These are phyloP conservation scores for Neoboletus brunneissimus DNA, from an alignment of 768 basidiomycete species.

Conservation along the genomic window DNA sequence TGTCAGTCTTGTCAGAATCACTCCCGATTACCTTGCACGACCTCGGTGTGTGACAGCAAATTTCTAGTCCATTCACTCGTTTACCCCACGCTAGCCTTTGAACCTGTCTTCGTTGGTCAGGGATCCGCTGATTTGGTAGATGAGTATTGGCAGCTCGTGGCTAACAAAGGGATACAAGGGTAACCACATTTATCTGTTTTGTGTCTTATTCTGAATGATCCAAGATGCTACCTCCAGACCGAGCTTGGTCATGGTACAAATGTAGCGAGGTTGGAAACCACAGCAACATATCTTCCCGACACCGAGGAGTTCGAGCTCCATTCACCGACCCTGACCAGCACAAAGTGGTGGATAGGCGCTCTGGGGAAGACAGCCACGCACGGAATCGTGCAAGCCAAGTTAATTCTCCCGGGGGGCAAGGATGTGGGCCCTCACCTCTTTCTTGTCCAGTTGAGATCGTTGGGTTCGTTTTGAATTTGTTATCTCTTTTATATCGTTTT, in stretches of 20 bases:
- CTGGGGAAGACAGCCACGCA: conserved; percentile 72
- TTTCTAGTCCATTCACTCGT: conserved; percentile 26
- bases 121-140: conserved; percentile 51
- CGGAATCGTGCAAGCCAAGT: conserved; percentile 71
- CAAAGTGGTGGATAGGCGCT: conserved; percentile 82
- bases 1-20: conserved; percentile 48
- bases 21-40: conserved; percentile 47
- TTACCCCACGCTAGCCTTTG: conserved; percentile 42
- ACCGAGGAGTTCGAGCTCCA: conserved; percentile 71
- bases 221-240: conserved; percentile 70
- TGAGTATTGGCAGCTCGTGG: conserved; percentile 49
- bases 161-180: conserved; percentile 58
- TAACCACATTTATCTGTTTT: conserved; percentile 7
- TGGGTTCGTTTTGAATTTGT: conserved; percentile 40
- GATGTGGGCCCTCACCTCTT: conserved; percentile 75
- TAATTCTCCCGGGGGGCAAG: conserved; percentile 59
- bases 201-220: not conserved
- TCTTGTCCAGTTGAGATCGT: conserved; percentile 63
- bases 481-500: not conserved
- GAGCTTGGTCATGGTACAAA: conserved; percentile 80
- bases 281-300: conserved; percentile 68
- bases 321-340: conserved; percentile 70
- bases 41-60: conserved; percentile 26
- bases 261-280: conserved; percentile 67
- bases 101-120: conserved; percentile 65